Evolutionary conservation across 306 rosid genomes (phyloP).

Genomic region (Begonia loranthoides): DNA sequence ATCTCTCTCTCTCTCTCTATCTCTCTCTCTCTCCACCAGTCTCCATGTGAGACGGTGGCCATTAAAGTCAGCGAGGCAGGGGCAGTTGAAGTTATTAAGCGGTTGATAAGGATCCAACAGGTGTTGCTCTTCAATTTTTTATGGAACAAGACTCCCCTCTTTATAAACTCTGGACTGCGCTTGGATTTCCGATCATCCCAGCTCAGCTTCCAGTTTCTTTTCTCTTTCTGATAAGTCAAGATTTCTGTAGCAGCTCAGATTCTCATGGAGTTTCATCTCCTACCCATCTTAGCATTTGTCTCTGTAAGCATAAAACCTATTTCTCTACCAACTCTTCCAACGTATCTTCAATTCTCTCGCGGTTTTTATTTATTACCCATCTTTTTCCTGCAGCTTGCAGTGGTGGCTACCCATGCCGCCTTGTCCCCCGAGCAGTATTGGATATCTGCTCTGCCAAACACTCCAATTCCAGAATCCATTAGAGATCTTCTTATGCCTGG

Average conservation of each 20-base stretch:
- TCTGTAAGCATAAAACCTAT: slow-evolving; percentile 25
- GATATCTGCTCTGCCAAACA: slow-evolving; percentile 45
- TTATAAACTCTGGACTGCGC: slow-evolving; percentile 20
- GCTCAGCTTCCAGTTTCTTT: slow-evolving; percentile 11
- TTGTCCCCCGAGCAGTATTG: slow-evolving; percentile 52
- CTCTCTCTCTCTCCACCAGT: slow-evolving; percentile 16
- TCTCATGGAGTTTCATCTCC: slow-evolving; percentile 29
- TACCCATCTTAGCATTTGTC: slow-evolving; percentile 24
- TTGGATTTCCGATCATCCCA: not conserved
- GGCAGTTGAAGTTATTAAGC: slow-evolving; percentile 46
- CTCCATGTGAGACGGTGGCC: slow-evolving; percentile 15
- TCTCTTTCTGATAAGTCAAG: not conserved
- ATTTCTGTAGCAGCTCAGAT: not conserved
- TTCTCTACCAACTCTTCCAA: not conserved
- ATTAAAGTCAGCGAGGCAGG: slow-evolving; percentile 13
- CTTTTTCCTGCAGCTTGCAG: slow-evolving; percentile 16
- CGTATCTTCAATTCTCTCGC: not conserved
- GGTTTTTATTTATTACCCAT: not conserved
- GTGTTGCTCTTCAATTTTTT: slow-evolving; percentile 4
- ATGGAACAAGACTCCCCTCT: slow-evolving; percentile 4
- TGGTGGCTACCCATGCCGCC: slow-evolving; percentile 45
- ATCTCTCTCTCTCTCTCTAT: not conserved
- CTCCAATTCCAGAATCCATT: slow-evolving; percentile 53
- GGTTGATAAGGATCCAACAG: slow-evolving; percentile 11
- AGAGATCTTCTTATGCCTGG: slow-evolving; percentile 28